Percentiles rank a stretch among this genome's conserved stretches.
Conservation (phyloP, 2,329 filamentous ascomycete genomes). For the Arthrobotrys musiformis region DNA sequence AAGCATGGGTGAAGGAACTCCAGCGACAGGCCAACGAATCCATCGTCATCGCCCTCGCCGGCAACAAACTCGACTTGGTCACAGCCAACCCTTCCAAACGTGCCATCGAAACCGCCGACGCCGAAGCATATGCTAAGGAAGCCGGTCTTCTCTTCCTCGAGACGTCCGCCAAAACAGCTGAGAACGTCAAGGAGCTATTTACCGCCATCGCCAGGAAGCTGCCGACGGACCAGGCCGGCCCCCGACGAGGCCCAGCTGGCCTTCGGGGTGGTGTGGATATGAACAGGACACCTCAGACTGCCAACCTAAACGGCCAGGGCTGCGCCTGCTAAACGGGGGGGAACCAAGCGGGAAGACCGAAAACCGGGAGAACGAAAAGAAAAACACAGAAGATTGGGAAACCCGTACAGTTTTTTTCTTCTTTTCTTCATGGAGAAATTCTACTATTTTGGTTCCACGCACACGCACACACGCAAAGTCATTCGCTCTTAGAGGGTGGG, state of each 20-base stretch:
- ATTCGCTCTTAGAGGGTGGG: conserved; percentile 46
- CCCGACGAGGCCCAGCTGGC: conserved; percentile 66
- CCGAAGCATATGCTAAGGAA: conserved; percentile 93
- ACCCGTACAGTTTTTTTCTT: conserved; percentile 23
- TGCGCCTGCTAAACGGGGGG: conserved; percentile 41
- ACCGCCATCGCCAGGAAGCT: conserved; percentile 98
- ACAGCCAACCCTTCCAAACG: conserved; percentile 95
- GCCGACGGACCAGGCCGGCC: conserved; percentile 94
- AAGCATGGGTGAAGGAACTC: conserved; percentile 98
- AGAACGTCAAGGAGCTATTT: conserved; percentile 95
- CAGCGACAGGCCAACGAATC: conserved; percentile 99
- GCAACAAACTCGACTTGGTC: conserved; percentile 97
- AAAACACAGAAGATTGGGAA: conserved; percentile 15
- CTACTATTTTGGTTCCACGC: conserved; percentile 43
- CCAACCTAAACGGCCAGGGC: conserved; percentile 12
- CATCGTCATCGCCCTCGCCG: conserved; percentile 97
- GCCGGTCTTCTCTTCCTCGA: conserved; percentile 97
- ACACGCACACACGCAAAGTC: conserved; percentile 12
- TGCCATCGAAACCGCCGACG: conserved; percentile 86
- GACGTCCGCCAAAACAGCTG: conserved; percentile 95
- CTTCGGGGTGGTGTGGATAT: conserved; percentile 73
- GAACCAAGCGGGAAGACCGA: conserved; percentile 1
- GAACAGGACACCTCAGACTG: conserved; percentile 61
- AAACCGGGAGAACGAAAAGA: conserved; percentile 10
- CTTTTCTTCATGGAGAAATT: conserved; percentile 27